phyloP scores from a whole-genome alignment of 2,329 filamentous ascomycete genomes.

The Calonectria fujianensis region DNA sequence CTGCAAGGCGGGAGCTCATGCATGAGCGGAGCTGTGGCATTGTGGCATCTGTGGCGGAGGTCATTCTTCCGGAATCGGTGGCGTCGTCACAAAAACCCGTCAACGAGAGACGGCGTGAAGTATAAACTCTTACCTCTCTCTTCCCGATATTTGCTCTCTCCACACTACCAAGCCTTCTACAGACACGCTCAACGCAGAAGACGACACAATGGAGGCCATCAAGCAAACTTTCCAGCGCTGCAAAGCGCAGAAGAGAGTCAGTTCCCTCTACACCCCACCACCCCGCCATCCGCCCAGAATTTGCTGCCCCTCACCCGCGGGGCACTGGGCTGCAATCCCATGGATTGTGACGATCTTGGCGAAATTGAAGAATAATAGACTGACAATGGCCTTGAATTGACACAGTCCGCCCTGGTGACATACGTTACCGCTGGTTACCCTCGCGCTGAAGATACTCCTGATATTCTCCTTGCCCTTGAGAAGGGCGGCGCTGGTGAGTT shows the following conservation, averaged over 20 bases:
- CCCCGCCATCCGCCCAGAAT: conserved; percentile 30
- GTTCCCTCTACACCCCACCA: conserved; percentile 52
- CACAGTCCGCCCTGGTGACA: conserved; percentile 88
- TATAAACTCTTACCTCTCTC: conserved; percentile 34
- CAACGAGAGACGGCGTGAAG: conserved; percentile 21
- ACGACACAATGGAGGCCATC: conserved; percentile 71
- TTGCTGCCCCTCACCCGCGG: conserved; percentile 56
- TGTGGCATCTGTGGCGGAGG: conserved; percentile 53
- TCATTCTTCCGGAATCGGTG: conserved; percentile 57
- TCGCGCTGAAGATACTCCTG: conserved; percentile 85
- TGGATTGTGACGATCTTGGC: conserved; percentile 20
- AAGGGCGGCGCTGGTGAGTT: conserved; percentile 89
- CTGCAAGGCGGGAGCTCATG: conserved; percentile 52
- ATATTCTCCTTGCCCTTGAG: conserved; percentile 92
- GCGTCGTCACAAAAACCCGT: conserved; percentile 41
- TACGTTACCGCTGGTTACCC: conserved; percentile 98
- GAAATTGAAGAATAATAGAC: conserved; percentile 33
- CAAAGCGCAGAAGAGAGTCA: conserved; percentile 75
- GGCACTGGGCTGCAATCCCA: conserved; percentile 41
- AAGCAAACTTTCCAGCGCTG: conserved; percentile 76
- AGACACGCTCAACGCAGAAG: conserved; percentile 25
- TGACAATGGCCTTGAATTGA: conserved; percentile 45
- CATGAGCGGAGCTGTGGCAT: conserved; percentile 49
- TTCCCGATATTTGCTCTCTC: conserved; percentile 22
- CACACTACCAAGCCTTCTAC: conserved; percentile 15